A percentile compares a stretch with the other conserved stretches of the same genome.
Conservation (phyloP, 768 basidiomycete genomes). For the Boletus rufocinnamomeus region DNA sequence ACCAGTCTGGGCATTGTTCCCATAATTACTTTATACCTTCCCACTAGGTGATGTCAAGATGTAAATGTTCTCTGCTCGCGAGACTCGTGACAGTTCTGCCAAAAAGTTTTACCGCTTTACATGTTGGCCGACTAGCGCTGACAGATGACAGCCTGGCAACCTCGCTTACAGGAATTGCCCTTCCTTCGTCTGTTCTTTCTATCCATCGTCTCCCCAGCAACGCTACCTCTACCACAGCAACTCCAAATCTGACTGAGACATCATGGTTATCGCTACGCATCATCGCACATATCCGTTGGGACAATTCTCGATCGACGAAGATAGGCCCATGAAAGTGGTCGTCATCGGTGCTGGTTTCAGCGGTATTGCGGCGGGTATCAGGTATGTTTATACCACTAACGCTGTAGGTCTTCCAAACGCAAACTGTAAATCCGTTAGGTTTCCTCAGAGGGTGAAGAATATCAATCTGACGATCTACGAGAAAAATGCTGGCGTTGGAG, state of each 20-base stretch:
- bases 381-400: conserved; percentile 33
- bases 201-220: not conserved
- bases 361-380: conserved; percentile 59
- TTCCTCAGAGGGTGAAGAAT: conserved; percentile 54
- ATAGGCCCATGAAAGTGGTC: conserved; percentile 54
- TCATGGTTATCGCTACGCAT: not conserved
- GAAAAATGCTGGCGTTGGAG: conserved; percentile 58
- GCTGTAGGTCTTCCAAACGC: not conserved
- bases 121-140: not conserved
- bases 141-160: not conserved
- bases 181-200: not conserved
- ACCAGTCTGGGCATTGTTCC: not conserved
- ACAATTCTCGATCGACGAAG: conserved; percentile 52
- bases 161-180: not conserved
- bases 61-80: too few species aligned
- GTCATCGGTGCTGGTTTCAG: conserved; percentile 61
- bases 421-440: conserved; percentile 33
- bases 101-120: not conserved
- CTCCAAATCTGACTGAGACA: too few species aligned
- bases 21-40: not conserved
- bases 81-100: not conserved
- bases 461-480: conserved; percentile 60
- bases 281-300: conserved; percentile 33
- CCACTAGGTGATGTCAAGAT: not conserved
- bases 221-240: not conserved